Percentiles rank a stretch among this genome's conserved stretches.
Conservation (phyloP, 371 early-diverging fungal species). For the Mucor saturninus region DNA sequence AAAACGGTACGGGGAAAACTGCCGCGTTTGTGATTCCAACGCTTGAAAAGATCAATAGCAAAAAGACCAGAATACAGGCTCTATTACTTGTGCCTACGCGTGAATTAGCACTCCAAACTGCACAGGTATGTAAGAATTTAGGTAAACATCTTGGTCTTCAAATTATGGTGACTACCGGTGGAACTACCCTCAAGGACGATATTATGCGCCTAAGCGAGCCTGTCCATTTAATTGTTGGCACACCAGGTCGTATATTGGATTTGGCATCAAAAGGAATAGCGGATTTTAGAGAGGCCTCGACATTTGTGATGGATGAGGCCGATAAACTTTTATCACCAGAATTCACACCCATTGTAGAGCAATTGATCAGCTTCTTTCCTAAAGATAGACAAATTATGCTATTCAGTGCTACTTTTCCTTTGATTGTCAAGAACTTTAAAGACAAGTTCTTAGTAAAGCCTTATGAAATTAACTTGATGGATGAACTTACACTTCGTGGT, state of each 20-base stretch:
- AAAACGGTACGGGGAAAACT: constrained; percentile 99
- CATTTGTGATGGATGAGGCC: constrained; percentile 98
- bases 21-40: constrained; percentile 97
- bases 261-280: constrained; percentile 89
- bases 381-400: constrained; percentile 93
- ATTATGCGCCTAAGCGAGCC: constrained; percentile 91
- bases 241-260: constrained; percentile 98
- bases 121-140: constrained; percentile 92
- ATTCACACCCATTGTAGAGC: constrained; percentile 96
- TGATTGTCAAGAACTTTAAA: constrained; percentile 94
- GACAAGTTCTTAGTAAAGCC: constrained; percentile 93
- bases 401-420: constrained; percentile 98
- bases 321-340: constrained; percentile 97
- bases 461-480: constrained; percentile 98
- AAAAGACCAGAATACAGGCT: constrained; percentile 82
- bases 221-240: constrained; percentile 96
- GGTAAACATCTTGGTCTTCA: constrained; percentile 93
- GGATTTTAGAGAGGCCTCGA: constrained; percentile 83
- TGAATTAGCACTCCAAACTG: constrained; percentile 96
- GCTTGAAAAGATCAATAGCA: constrained; percentile 90
- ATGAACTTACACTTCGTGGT: constrained; percentile 96
- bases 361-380: constrained; percentile 85
- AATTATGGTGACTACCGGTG: constrained; percentile 98
- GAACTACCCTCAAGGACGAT: constrained; percentile 97
- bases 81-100: constrained; percentile 95